Base-by-base conservation (phyloP, 352 stramenopile species). In the Halophytophthora batemanensis region DNA sequence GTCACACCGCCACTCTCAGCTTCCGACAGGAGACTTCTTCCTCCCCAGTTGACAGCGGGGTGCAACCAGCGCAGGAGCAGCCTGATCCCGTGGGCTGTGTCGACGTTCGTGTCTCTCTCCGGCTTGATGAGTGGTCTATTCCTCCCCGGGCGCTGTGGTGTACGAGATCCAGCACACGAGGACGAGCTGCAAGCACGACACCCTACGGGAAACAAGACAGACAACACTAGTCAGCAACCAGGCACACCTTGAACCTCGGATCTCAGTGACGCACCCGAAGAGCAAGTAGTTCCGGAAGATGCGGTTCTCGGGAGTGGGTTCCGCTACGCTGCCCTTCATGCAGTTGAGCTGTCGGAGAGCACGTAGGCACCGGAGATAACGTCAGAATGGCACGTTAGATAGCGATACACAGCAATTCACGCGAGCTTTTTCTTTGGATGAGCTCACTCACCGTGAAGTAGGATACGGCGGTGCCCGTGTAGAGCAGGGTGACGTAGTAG, bases 401-500 rank as follows among this genome's bases (percentile, higher is more conserved):
- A 18, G 25, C 38, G 2, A 2, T 28, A 25, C 45, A 29, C 17
- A 28, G 34, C 4, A 33, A 46, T 0, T n/a, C n/a, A n/a, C n/a
- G n/a, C n/a, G n/a, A n/a, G n/a, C n/a, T n/a, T n/a, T n/a, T n/a
- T n/a, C n/a, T n/a, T n/a, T n/a, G n/a, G n/a, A n/a, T n/a, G n/a
- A 56, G 6, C 29, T 2, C 12, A 58, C 62, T 83, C 47, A 98
- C 79, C 68, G 96, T 98, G 69, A 98, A 98, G 75, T 90, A 99
- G 29, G 85, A 95, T 15, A 96, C 72, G 1, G 92, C 87, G 44
- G 93, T 69, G 18, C 90, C 92, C 33, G 95, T 98, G 74, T 96
- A 98, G 28, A 98, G 56, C 60, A 98, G 82, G 6, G 78, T 85
- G 23, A 95, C 70, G 56, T 98, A 98, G 73, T 98, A 98, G 22